Conservation (phyloP, 2,329 filamentous ascomycete genomes). For the Colletotrichum sp. region DNA sequence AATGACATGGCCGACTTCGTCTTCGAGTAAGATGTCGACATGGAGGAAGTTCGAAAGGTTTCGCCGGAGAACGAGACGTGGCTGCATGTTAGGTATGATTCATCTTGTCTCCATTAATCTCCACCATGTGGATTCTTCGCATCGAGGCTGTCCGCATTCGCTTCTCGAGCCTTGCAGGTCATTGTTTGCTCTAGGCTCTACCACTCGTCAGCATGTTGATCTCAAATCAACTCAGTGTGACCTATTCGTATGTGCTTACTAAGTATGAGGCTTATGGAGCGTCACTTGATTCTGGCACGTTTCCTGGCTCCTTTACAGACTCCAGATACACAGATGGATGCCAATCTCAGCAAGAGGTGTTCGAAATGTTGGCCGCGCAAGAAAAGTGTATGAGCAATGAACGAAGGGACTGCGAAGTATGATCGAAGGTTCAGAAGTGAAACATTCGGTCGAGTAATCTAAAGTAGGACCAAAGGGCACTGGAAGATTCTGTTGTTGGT, state of each 20-base stretch:
- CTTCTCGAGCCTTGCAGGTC: neutral
- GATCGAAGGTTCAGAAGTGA: neutral
- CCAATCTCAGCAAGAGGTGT: neutral
- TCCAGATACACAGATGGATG: neutral
- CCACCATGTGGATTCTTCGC: neutral
- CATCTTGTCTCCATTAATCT: neutral
- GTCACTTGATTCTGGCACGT: neutral
- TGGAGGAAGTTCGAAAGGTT: neutral
- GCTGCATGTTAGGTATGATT: neutral
- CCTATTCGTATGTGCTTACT: neutral
- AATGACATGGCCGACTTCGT: neutral
- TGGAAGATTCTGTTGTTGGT: neutral
- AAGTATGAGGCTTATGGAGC: neutral
- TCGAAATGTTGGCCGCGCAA: neutral
- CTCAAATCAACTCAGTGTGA: neutral
- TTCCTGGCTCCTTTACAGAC: neutral
- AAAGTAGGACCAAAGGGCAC: neutral
- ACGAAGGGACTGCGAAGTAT: neutral
- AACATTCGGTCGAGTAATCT: neutral
- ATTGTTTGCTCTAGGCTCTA: neutral
- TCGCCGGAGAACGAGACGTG: neutral
- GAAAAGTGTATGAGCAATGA: accelerated
- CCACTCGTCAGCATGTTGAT: neutral
- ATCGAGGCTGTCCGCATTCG: neutral
- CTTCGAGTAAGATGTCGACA: neutral